A percentile compares a stretch with the other conserved stretches of the same genome.
Conservation (phyloP, 2,329 filamentous ascomycete genomes). For the Neurospora sp. region DNA sequence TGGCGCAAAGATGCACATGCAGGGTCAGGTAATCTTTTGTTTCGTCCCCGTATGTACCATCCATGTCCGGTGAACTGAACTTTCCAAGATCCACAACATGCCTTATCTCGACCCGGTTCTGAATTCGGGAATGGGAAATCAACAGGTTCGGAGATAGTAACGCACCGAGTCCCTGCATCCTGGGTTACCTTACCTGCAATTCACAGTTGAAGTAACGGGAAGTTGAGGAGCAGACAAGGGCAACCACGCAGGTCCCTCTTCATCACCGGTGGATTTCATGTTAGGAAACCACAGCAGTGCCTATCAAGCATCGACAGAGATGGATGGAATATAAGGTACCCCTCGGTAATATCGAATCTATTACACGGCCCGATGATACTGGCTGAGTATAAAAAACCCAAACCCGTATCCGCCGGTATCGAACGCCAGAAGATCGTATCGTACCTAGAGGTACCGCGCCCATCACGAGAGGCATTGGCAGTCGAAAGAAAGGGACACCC, state of each 20-base stretch:
- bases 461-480: not conserved
- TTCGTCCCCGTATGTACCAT: not conserved
- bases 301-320: not conserved
- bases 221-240: not conserved
- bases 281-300: not conserved
- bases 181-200: not conserved
- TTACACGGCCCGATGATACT: not conserved
- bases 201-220: not conserved
- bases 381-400: not conserved
- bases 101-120: not conserved
- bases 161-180: not conserved
- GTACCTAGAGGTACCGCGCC: not conserved
- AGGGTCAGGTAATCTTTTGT: not conserved
- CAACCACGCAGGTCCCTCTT: not conserved
- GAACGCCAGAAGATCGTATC: not conserved
- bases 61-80: not conserved
- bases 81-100: not conserved
- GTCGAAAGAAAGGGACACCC: conserved; percentile 2
- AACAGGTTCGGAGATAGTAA: not conserved
- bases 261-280: not conserved
- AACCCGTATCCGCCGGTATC: not conserved
- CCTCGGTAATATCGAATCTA: not conserved
- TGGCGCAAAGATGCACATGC: not conserved
- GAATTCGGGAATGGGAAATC: not conserved
- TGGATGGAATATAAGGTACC: not conserved